Evolutionary conservation across 257 asterid genomes (phyloP).

Genomic region (Knoxia roxburghii): DNA sequence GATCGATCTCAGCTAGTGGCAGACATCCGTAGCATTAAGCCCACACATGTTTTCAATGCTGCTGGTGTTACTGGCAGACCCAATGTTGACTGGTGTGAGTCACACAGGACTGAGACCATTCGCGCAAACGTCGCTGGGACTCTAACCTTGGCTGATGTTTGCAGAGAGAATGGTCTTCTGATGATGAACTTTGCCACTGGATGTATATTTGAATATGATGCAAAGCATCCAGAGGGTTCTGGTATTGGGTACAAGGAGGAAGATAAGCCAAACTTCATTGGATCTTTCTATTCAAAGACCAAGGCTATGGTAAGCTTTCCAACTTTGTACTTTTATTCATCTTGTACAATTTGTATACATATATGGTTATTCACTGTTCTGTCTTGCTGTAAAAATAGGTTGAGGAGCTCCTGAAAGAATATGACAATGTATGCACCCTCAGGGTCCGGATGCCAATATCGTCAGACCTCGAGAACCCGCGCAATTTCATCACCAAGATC

Average conservation of each 20-base stretch:
- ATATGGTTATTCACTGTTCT: slow-evolving; percentile 1
- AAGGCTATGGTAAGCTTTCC: slow-evolving; percentile 78
- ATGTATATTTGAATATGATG: slow-evolving; percentile 83
- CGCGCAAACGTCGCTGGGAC: slow-evolving; percentile 92
- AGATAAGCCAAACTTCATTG: slow-evolving; percentile 80
- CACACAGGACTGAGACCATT: slow-evolving; percentile 80
- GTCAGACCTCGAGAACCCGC: slow-evolving; percentile 83
- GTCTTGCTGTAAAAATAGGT: slow-evolving; percentile 41
- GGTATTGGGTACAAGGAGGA: slow-evolving; percentile 91
- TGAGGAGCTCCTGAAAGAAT: slow-evolving; percentile 86
- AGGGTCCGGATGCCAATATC: slow-evolving; percentile 96
- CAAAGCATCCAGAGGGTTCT: slow-evolving; percentile 84
- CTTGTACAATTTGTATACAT: not conserved
- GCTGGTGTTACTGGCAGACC: slow-evolving; percentile 99
- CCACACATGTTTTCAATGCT: slow-evolving; percentile 90
- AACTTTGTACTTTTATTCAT: not conserved
- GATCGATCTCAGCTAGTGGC: slow-evolving; percentile 57
- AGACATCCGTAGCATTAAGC: slow-evolving; percentile 61
- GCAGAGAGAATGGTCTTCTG: slow-evolving; percentile 69
- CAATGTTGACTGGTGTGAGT: slow-evolving; percentile 97
- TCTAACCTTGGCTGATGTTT: slow-evolving; percentile 79
- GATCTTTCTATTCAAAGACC: slow-evolving; percentile 96
- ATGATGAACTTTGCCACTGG: slow-evolving; percentile 91
- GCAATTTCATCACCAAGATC: slow-evolving; percentile 93
- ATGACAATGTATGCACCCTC: slow-evolving; percentile 88